Evolutionary conservation across 441 rosid genomes (phyloP).

Genomic region (Brassica hybrid): DNA sequence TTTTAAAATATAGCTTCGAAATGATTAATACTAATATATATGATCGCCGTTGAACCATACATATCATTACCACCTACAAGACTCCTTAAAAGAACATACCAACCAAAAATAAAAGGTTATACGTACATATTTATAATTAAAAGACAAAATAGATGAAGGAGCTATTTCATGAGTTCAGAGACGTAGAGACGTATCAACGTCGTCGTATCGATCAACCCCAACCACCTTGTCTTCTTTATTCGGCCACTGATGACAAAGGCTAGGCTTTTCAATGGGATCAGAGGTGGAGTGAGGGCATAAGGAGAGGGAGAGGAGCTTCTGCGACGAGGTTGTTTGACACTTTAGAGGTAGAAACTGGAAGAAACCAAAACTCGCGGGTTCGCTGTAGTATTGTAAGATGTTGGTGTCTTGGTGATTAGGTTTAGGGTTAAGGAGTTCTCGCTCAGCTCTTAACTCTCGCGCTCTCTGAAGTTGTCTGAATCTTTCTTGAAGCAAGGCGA

Average conservation of each 20-base stretch:
- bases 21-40: constrained; percentile 15
- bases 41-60: constrained; percentile 39
- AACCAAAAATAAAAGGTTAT: constrained; percentile 29
- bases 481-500: constrained; percentile 76
- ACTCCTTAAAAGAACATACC: constrained; percentile 29
- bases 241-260: constrained; percentile 42
- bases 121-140: constrained; percentile 35
- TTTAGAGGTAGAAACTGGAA: constrained; percentile 54
- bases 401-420: constrained; percentile 37
- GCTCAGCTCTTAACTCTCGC: constrained; percentile 68
- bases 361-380: constrained; percentile 49
- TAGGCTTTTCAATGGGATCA: constrained; percentile 36
- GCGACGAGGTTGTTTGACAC: constrained; percentile 42
- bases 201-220: constrained; percentile 43
- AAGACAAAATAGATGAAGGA: background rate
- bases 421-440: constrained; percentile 50
- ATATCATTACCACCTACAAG: constrained; percentile 35
- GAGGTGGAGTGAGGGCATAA: constrained; percentile 23
- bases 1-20: background rate
- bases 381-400: constrained; percentile 41
- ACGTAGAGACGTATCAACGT: constrained; percentile 83
- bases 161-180: constrained; percentile 44
- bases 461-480: constrained; percentile 67
- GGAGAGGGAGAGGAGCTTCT: constrained; percentile 37
- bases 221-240: constrained; percentile 37